These are phyloP conservation scores for Aureobasidium sp. DNA, from an alignment of 2,329 filamentous ascomycete species.

Conservation along the genomic window DNA sequence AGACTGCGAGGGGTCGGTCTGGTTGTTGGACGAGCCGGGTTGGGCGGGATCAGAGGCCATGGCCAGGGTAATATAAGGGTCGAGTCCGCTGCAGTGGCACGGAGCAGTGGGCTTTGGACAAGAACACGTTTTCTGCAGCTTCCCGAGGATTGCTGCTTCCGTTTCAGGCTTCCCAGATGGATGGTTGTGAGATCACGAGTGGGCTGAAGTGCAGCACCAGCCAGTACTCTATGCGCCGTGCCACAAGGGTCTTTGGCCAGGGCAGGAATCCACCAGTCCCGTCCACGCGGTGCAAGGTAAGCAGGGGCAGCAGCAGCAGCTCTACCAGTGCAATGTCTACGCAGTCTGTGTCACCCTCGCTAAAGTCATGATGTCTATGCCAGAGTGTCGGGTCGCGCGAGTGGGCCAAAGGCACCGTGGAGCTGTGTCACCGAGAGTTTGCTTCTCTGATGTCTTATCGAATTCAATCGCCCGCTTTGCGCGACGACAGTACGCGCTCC, in stretches of 20 bases:
- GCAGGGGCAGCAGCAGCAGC: background rate
- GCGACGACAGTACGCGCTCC: constrained; percentile 2
- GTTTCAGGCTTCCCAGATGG: constrained; percentile 13
- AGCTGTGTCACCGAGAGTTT: background rate
- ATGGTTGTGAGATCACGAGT: constrained; percentile 14
- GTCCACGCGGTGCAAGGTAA: constrained; percentile 16
- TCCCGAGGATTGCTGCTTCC: constrained; percentile 13
- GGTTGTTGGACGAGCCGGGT: background rate
- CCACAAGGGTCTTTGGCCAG: constrained; percentile 6
- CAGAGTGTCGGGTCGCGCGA: constrained; percentile 6
- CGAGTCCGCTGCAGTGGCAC: constrained; percentile 9
- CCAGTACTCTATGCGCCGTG: constrained; percentile 6
- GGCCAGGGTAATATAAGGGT: background rate
- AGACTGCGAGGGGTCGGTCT: background rate
- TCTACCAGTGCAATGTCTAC: constrained; percentile 10
- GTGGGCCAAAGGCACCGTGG: background rate
- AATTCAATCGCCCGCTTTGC: background rate
- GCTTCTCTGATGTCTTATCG: background rate
- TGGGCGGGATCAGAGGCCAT: constrained; percentile 25
- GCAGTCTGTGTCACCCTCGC: constrained; percentile 9
- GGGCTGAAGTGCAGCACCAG: constrained; percentile 2
- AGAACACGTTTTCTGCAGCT: constrained; percentile 16
- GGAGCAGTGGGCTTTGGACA: background rate
- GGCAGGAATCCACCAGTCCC: background rate
- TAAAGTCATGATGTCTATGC: constrained; percentile 14